Evolutionary conservation across 805 yeast genomes (phyloP).

Genomic region (Sugiyamaella floridensis): DNA sequence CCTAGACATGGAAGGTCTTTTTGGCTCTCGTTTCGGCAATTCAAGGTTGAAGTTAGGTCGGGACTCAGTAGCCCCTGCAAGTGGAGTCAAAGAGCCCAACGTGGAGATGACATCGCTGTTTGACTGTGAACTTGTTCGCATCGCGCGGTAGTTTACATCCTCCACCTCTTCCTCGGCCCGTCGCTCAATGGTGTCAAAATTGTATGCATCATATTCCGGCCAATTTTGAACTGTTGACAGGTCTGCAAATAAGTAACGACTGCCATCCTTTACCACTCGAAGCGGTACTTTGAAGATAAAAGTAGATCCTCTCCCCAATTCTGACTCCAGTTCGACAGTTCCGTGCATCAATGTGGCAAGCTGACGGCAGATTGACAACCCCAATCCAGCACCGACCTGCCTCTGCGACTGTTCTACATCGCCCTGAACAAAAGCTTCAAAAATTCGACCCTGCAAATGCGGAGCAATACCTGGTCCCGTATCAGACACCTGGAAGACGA

Average conservation of each 20-base stretch:
- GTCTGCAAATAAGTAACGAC: slow-evolving; percentile 11
- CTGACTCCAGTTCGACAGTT: slow-evolving; percentile 52
- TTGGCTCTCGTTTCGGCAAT: neutral
- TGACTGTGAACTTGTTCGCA: neutral
- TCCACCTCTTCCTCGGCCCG: slow-evolving; percentile 6
- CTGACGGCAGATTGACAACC: slow-evolving; percentile 82
- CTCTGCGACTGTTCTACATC: slow-evolving; percentile 88
- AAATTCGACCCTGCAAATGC: slow-evolving; percentile 71
- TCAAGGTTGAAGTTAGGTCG: neutral
- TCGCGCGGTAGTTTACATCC: slow-evolving; percentile 3
- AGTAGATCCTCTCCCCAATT: slow-evolving; percentile 71
- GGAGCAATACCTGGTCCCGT: slow-evolving; percentile 94
- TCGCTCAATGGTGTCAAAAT: slow-evolving; percentile 8
- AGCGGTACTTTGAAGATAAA: slow-evolving; percentile 65
- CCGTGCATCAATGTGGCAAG: slow-evolving; percentile 90
- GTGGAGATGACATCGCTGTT: neutral
- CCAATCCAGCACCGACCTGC: slow-evolving; percentile 94
- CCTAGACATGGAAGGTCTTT: slow-evolving; percentile 12
- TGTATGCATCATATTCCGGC: slow-evolving; percentile 14
- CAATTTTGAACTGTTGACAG: slow-evolving; percentile 9
- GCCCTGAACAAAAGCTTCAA: slow-evolving; percentile 96
- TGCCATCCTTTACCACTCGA: slow-evolving; percentile 11
- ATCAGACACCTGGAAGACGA: slow-evolving; percentile 71
- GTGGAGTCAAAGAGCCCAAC: neutral
- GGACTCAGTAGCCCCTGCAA: neutral